Conservation (phyloP, 2,329 filamentous ascomycete genomes). For the Fusarium dlaminii region DNA sequence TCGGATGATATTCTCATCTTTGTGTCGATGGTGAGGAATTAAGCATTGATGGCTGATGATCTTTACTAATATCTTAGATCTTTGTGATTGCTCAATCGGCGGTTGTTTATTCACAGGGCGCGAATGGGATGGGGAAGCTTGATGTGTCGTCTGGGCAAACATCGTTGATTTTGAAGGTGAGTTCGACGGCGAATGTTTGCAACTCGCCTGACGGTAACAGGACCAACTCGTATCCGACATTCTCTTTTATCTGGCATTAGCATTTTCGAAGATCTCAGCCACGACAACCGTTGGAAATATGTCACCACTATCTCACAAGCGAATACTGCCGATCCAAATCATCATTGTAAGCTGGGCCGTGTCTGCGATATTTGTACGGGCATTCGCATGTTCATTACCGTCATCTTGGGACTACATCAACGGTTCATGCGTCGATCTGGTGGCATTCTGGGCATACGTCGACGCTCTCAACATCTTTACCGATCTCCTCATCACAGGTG, state of each 20-base stretch:
- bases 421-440: constrained; percentile 2
- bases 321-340: background rate
- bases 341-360: background rate
- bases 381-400: background rate
- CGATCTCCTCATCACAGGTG: background rate
- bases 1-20: constrained; percentile 5
- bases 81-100: background rate
- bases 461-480: background rate
- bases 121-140: background rate
- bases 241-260: background rate
- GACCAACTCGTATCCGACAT: constrained; percentile 3
- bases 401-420: constrained; percentile 4
- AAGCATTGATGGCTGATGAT: background rate
- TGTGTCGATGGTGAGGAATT: background rate
- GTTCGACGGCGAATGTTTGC: rapidly evolving
- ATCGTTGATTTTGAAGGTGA: background rate
- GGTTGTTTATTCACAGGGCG: background rate
- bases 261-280: background rate
- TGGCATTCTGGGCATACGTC: constrained; percentile 4
- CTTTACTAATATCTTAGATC: background rate
- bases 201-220: background rate
- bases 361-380: background rate
- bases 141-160: background rate
- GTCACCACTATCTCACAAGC: constrained; percentile 1
- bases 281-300: constrained; percentile 2